Conservation (phyloP, 345 rosid species). For the Acer campestre region DNA sequence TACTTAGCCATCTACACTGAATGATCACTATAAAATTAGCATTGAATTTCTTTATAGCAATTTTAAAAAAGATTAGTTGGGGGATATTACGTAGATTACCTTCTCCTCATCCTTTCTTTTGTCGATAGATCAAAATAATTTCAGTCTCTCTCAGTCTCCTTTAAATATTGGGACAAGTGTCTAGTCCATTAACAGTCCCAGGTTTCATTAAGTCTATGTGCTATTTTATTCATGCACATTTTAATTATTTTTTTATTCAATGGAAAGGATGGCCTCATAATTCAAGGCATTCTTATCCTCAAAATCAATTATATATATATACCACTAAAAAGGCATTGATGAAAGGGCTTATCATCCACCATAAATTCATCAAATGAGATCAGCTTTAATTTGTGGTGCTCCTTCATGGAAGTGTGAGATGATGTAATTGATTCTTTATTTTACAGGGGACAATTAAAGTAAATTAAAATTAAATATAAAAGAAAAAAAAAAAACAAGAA, state of each 20-base stretch:
- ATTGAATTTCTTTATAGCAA: too few species aligned
- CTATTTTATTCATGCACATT: too few species aligned
- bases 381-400: slow-evolving; percentile 19
- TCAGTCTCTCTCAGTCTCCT: not conserved
- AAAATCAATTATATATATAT: slow-evolving; percentile 1
- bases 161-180: not conserved
- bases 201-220: not conserved
- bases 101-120: not conserved
- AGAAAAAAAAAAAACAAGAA: not conserved
- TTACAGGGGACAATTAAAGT: not conserved
- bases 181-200: not conserved
- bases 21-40: too few species aligned
- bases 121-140: not conserved
- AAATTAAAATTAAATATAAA: not conserved
- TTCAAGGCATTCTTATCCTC: slow-evolving; percentile 30
- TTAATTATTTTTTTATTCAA: too few species aligned
- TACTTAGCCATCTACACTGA: too few species aligned
- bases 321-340: not conserved
- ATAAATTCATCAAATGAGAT: not conserved
- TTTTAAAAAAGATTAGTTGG: not conserved
- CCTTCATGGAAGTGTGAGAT: slow-evolving; percentile 7
- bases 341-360: not conserved
- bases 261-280: not conserved
- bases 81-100: not conserved
- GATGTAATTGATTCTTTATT: slow-evolving; percentile 17